Base-by-base conservation (phyloP, 2,329 filamentous ascomycete genomes). In the Xylariaceae sp. region DNA sequence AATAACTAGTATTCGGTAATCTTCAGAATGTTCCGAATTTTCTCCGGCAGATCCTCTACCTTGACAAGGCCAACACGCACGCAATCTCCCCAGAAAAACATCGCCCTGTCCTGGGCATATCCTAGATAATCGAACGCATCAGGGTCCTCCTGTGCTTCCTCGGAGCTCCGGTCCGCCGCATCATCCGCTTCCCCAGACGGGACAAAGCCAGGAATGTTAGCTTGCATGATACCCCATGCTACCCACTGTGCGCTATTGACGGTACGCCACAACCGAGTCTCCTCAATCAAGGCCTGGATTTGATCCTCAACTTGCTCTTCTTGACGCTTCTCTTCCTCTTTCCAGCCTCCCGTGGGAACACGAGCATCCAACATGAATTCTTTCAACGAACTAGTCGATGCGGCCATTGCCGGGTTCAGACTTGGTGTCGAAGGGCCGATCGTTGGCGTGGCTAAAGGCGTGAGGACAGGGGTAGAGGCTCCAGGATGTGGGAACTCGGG, bases 201-300 rank as follows among this genome's bases (percentile, higher is more conserved):
- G 15, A 86, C 81, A 65, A 92, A 75, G 0, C 85, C 89, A 0
- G 89, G 84, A 1, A 95, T 77, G 66, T 94, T 91, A 42, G 94
- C 92, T 71, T 99, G 94, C 45, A 99, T 87, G 54, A 97, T 89
- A 19, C 94, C 94, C 94, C 94, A 99, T 1, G 90, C 89, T 19
- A 95, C 82, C 94, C 94, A 99, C 70, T 88, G 83, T 2, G 89
- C 90, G 33, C 86, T 90, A 70, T 94, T 95, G 36, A 90, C 89
- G 0, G 89, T 75, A 3, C 94, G 83, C 94, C 94, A 99, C 41
- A 95, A 75, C 14, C 83, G 77, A 2, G 89, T 85, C 71, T 97
- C 90, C 38, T 85, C 81, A 63, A 94, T 74, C 27, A 99, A 75
- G 45, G 82, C 79, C 43, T 81, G 75, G 6, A 95, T 78, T 60